A percentile compares a stretch with the other conserved stretches of the same genome.
Conservation (phyloP, 805 yeast genomes). For the Pichia nanzhaoensis region DNA sequence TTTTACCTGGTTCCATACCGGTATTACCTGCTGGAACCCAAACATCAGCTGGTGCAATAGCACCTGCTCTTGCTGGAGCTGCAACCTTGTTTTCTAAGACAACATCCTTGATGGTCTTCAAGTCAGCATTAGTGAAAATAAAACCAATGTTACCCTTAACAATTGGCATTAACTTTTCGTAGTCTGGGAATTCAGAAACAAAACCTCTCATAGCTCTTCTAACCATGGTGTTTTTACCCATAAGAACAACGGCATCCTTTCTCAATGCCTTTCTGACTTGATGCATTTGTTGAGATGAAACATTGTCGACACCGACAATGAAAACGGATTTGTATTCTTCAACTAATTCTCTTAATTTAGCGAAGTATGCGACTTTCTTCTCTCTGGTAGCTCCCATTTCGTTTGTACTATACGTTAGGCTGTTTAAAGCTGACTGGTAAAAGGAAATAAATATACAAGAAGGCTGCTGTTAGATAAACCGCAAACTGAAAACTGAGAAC, state of each 20-base stretch:
- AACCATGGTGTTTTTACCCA: slow-evolving; percentile 99
- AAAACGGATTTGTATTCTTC: slow-evolving; percentile 97
- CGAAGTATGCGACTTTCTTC: slow-evolving; percentile 92
- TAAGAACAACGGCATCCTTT: slow-evolving; percentile 88
- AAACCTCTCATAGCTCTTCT: slow-evolving; percentile 99
- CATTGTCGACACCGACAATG: slow-evolving; percentile 99
- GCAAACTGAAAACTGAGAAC: too few relatives aligned
- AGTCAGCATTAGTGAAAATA: slow-evolving; percentile 96
- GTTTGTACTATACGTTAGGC: slow-evolving; percentile 72
- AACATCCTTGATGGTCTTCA: slow-evolving; percentile 85
- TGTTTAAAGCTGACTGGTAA: slow-evolving; percentile 62
- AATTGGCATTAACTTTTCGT: slow-evolving; percentile 89
- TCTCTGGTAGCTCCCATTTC: slow-evolving; percentile 99
- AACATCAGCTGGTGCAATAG: slow-evolving; percentile 96
- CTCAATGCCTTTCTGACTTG: slow-evolving; percentile 97
- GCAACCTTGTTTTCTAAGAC: slow-evolving; percentile 92
- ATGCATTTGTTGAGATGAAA: slow-evolving; percentile 99
- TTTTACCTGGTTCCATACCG: slow-evolving; percentile 99
- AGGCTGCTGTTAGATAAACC: too few relatives aligned
- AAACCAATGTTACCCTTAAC: slow-evolving; percentile 99
- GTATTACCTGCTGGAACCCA: slow-evolving; percentile 99
- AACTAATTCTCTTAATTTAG: slow-evolving; percentile 89
- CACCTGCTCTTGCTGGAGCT: slow-evolving; percentile 99
- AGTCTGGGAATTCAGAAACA: slow-evolving; percentile 90
- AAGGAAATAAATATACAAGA: background rate